Percentiles rank a stretch among this genome's conserved stretches.
Evolutionary conservation across 1,284 basidiomycete genomes (phyloP).

Genomic region (Porogramme epimiltina): DNA sequence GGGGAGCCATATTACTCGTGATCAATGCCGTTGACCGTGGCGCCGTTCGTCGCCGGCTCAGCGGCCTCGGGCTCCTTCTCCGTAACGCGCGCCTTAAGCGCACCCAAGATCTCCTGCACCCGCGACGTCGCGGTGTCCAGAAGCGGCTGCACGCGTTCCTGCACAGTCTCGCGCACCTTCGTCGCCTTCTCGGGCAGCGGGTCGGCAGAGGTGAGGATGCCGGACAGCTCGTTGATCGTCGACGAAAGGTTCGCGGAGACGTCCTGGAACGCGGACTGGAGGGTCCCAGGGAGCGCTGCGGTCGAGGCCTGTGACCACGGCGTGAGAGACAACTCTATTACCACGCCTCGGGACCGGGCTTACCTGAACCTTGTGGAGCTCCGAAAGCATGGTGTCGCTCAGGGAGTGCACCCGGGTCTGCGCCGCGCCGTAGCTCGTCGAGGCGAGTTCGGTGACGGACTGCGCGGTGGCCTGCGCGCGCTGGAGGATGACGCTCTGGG

Average conservation of each 20-base stretch:
- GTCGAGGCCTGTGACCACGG: conserved; percentile 43
- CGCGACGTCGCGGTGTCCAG: conserved; percentile 43
- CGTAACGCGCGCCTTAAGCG: conserved; percentile 28
- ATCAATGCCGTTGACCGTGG: conserved; percentile 17
- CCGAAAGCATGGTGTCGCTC: conserved; percentile 62
- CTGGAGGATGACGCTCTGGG: conserved; percentile 71
- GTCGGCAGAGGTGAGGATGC: conserved; percentile 56
- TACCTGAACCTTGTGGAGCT: conserved; percentile 65
- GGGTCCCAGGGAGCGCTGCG: conserved; percentile 51
- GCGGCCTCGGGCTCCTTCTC: conserved; percentile 28
- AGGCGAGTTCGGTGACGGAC: conserved; percentile 57
- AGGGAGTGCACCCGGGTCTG: conserved; percentile 51
- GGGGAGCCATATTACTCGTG: conserved; percentile 2
- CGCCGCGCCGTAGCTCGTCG: conserved; percentile 51
- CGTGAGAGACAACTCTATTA: conserved; percentile 6
- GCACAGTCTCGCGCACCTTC: conserved; percentile 58
- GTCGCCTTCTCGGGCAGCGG: conserved; percentile 60
- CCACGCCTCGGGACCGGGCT: conserved; percentile 1
- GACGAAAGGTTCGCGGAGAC: conserved; percentile 46
- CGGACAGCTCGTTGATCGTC: conserved; percentile 51
- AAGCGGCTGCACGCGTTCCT: conserved; percentile 57
- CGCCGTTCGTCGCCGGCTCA: conserved; percentile 9
- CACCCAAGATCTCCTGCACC: conserved; percentile 34
- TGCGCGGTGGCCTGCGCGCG: conserved; percentile 70
- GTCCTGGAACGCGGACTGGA: conserved; percentile 53